Conservation (phyloP, 768 basidiomycete species). For the Lentinula sp. region DNA sequence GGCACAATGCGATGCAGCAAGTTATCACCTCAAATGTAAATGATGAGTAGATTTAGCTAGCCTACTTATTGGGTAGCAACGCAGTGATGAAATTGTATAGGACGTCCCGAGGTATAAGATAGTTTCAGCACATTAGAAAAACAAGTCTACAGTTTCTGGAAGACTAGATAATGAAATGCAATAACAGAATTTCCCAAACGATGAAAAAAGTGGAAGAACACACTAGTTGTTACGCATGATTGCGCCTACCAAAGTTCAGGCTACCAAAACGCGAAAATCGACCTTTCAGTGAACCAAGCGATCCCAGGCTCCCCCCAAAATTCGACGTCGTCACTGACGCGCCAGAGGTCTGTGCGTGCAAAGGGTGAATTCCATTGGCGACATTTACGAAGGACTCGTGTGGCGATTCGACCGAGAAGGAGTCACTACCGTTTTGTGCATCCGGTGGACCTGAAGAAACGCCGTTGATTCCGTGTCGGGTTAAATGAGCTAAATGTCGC, state of each 20-base stretch:
- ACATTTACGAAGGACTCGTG: constrained; percentile 75
- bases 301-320: constrained; percentile 52
- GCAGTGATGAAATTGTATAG: too few species aligned
- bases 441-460: constrained; percentile 67
- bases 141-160: background rate
- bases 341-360: constrained; percentile 38
- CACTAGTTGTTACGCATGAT: background rate
- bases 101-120: background rate
- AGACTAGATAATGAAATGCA: constrained; percentile 2
- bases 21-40: too few species aligned
- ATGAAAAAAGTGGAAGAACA: background rate
- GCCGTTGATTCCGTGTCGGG: constrained; percentile 78
- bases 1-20: background rate
- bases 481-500: constrained; percentile 73
- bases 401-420: constrained; percentile 59
- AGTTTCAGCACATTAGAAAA: background rate
- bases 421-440: constrained; percentile 42
- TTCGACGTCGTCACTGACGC: constrained; percentile 60
- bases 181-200: constrained; percentile 8
- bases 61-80: too few species aligned
- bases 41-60: too few species aligned
- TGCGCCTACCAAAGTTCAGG: constrained; percentile 56
- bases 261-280: constrained; percentile 76
- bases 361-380: constrained; percentile 56
- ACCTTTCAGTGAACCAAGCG: constrained; percentile 56